These are phyloP conservation scores for Penstemon eatonii DNA, from an alignment of 257 asterid genomes.

Conservation along the genomic window DNA sequence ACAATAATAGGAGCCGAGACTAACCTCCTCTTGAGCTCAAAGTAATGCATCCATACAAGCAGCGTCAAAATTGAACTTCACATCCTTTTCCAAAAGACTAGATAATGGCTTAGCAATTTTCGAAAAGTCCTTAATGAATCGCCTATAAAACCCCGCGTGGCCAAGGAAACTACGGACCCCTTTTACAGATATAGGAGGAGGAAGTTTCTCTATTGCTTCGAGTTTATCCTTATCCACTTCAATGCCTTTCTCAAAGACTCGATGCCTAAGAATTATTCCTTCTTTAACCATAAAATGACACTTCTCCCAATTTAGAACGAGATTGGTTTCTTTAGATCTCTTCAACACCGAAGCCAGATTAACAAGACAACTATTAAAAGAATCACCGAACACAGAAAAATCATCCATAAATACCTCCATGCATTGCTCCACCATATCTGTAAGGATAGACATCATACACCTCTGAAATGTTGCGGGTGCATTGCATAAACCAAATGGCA, in stretches of 20 bases:
- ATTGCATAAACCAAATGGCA: slow-evolving; percentile 18
- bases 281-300: slow-evolving; percentile 20
- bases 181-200: not conserved
- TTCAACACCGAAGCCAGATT: not conserved
- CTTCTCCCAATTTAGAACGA: slow-evolving; percentile 13
- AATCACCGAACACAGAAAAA: not conserved
- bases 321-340: not conserved
- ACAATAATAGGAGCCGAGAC: not conserved
- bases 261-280: not conserved
- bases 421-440: not conserved
- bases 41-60: not conserved
- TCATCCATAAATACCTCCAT: slow-evolving; percentile 5
- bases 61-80: not conserved
- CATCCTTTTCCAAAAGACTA: not conserved
- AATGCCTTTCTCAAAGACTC: not conserved
- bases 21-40: not conserved
- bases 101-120: not conserved
- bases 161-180: not conserved
- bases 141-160: not conserved
- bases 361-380: not conserved
- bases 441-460: slow-evolving; percentile 7
- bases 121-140: not conserved
- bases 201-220: not conserved
- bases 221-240: not conserved
- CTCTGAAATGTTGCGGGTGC: not conserved